Conservation (phyloP, 2,329 filamentous ascomycete genomes). For the Helicocarpus griseus region DNA sequence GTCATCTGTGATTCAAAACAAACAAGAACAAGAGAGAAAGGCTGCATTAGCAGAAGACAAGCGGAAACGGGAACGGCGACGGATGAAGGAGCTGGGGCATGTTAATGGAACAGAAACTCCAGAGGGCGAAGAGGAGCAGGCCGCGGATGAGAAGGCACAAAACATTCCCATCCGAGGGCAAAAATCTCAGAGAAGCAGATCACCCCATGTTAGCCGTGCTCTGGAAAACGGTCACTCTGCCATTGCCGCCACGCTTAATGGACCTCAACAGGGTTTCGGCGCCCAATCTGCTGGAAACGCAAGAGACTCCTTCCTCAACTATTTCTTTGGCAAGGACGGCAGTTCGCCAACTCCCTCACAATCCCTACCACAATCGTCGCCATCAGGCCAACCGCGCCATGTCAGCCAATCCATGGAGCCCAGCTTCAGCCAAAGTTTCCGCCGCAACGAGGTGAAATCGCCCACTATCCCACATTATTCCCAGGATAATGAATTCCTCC, state of each 20-base stretch:
- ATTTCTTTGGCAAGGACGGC: conserved; percentile 97
- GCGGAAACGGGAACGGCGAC: conserved; percentile 71
- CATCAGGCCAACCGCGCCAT: conserved; percentile 47
- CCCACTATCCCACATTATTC: conserved; percentile 34
- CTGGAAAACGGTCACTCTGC: conserved; percentile 52
- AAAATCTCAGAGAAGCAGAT: conserved; percentile 66
- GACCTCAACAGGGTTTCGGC: conserved; percentile 48
- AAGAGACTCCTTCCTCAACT: conserved; percentile 89
- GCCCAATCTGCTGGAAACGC: conserved; percentile 52
- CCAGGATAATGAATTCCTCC: conserved; percentile 28
- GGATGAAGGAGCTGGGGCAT: conserved; percentile 69
- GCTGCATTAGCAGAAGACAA: conserved; percentile 70
- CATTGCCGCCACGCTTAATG: conserved; percentile 59
- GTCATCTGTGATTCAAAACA: conserved; percentile 90
- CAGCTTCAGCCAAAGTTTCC: conserved; percentile 73
- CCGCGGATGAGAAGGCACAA: conserved; percentile 31
- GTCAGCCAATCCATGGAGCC: conserved; percentile 71
- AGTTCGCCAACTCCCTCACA: conserved; percentile 40
- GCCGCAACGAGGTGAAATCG: conserved; percentile 49
- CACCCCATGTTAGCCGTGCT: conserved; percentile 58
- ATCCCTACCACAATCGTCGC: conserved; percentile 32
- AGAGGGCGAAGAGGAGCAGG: conserved; percentile 52
- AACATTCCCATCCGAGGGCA: conserved; percentile 53
- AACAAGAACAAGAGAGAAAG: conserved; percentile 88
- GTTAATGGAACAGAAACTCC: conserved; percentile 63